Conservation (phyloP, 169 alveolate genomes). For the Plasmodium inui region DNA sequence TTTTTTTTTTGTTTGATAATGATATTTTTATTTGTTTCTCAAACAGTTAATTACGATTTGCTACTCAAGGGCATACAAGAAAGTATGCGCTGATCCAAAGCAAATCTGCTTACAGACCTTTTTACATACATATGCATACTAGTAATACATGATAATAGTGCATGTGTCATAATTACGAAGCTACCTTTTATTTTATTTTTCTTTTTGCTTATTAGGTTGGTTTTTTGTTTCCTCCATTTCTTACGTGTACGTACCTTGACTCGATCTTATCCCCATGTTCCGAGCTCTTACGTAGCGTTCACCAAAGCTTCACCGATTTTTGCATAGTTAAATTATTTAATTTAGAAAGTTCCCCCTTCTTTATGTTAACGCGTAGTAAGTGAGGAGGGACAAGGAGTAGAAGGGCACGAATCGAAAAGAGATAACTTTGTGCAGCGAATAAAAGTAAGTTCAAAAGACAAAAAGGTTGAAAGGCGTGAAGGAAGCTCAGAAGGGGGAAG, state of each 20-base stretch:
- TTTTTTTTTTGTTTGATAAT: background rate
- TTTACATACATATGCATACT: constrained; percentile 9
- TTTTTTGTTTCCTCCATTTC: background rate
- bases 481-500: background rate
- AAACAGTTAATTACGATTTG: background rate
- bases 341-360: background rate
- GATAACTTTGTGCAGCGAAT: background rate
- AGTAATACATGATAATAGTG: background rate
- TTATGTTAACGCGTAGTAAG: constrained; percentile 36
- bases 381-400: background rate
- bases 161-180: background rate
- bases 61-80: constrained; percentile 41
- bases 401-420: constrained; percentile 21
- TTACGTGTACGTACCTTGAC: background rate
- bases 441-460: background rate
- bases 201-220: constrained; percentile 9
- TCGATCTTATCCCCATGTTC: background rate
- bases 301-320: background rate
- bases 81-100: constrained; percentile 35
- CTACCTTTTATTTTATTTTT: background rate
- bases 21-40: background rate
- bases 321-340: constrained; percentile 21
- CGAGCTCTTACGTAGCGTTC: background rate
- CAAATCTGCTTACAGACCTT: background rate
- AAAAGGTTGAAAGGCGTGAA: background rate